Evolutionary conservation across 2,329 filamentous ascomycete species (phyloP).

Genomic region (Septoria linicola): DNA sequence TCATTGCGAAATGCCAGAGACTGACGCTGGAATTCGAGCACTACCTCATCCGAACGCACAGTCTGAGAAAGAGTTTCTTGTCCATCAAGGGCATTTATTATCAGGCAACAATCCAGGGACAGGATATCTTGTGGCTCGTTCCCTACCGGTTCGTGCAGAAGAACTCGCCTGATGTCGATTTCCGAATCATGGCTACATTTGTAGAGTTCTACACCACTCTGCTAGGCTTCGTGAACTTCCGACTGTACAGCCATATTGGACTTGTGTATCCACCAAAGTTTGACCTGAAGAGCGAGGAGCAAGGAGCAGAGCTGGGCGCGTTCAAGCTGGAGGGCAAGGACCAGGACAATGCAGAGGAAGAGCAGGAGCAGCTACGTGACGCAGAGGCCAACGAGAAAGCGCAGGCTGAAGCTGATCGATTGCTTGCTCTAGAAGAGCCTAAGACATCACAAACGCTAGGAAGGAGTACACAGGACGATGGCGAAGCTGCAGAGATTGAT

Average conservation of each 20-base stretch:
- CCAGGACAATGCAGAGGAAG: slow-evolving; percentile 38
- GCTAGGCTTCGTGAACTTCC: slow-evolving; percentile 92
- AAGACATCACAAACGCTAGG: slow-evolving; percentile 39
- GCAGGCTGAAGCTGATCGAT: slow-evolving; percentile 51
- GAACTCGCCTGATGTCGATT: slow-evolving; percentile 91
- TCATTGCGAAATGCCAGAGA: slow-evolving; percentile 90
- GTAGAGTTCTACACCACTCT: slow-evolving; percentile 98
- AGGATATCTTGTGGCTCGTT: slow-evolving; percentile 95
- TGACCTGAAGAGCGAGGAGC: slow-evolving; percentile 79
- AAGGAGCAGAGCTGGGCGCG: slow-evolving; percentile 83
- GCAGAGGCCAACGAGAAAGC: slow-evolving; percentile 41
- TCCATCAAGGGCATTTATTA: slow-evolving; percentile 99
- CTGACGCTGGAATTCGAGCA: slow-evolving; percentile 95
- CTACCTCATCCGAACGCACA: slow-evolving; percentile 90
- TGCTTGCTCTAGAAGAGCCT: slow-evolving; percentile 42
- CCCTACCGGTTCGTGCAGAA: slow-evolving; percentile 98
- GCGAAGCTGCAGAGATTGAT: slow-evolving; percentile 27
- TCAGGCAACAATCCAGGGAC: slow-evolving; percentile 93
- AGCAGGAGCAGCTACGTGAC: slow-evolving; percentile 30
- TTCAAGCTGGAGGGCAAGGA: slow-evolving; percentile 83
- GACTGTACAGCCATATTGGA: slow-evolving; percentile 85
- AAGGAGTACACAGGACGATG: slow-evolving; percentile 29
- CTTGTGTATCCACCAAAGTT: slow-evolving; percentile 96
- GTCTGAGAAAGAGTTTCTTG: slow-evolving; percentile 90
- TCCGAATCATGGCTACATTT: slow-evolving; percentile 98